A percentile compares a stretch with the other conserved stretches of the same genome.
phyloP scores from a whole-genome alignment of 306 rosid species.

The Styphnolobium japonicum region DNA sequence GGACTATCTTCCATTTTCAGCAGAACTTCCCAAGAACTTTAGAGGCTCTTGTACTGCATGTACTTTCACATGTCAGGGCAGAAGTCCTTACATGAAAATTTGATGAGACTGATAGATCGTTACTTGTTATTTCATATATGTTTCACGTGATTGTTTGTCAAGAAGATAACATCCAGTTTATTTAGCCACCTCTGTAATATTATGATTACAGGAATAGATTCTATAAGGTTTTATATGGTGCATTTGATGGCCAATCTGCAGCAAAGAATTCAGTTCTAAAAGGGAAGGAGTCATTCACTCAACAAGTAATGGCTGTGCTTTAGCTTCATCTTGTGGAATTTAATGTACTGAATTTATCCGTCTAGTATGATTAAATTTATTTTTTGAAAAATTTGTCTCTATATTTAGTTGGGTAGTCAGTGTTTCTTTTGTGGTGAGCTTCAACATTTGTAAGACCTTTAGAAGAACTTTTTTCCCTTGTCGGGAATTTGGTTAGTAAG shows the following conservation, averaged over 20 bases:
- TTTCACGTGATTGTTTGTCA: constrained; percentile 27
- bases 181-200: constrained; percentile 13
- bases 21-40: constrained; percentile 81
- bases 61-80: constrained; percentile 80
- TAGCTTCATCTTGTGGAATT: constrained; percentile 34
- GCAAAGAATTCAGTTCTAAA: constrained; percentile 87
- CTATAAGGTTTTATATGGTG: constrained; percentile 74
- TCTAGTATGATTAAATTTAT: neutral
- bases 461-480: neutral
- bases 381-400: neutral
- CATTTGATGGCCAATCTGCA: constrained; percentile 78
- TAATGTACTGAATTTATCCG: constrained; percentile 1
- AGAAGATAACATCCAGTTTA: constrained; percentile 22
- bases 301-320: constrained; percentile 55
- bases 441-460: neutral
- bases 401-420: neutral
- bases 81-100: constrained; percentile 89
- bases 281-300: constrained; percentile 81
- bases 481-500: neutral
- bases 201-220: constrained; percentile 55
- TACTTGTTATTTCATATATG: constrained; percentile 31
- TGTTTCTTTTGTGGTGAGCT: neutral
- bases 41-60: constrained; percentile 87
- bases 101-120: constrained; percentile 93
- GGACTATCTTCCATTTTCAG: constrained; percentile 39